Conservation (phyloP, 1,284 basidiomycete species). For the Sanghuangporus sanghuang region DNA sequence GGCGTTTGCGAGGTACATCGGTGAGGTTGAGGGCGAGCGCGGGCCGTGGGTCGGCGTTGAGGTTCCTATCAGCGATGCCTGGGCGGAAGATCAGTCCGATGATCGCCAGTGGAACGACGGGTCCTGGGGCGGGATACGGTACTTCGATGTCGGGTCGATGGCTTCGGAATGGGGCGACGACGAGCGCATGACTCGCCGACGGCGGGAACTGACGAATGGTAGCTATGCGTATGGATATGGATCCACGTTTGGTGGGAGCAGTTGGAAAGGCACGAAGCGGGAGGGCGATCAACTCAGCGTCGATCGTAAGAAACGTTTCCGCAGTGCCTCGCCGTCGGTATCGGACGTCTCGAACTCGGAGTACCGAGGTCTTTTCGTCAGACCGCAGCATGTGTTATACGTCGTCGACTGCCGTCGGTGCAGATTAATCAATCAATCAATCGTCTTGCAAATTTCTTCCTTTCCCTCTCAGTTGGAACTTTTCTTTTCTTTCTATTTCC, state of each 20-base stretch:
- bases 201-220: conserved; percentile 27
- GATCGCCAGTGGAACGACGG: conserved; percentile 81
- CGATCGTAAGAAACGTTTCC: conserved; percentile 58
- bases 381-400: conserved; percentile 77
- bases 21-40: conserved; percentile 69
- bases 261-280: conserved; percentile 43
- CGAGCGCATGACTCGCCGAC: conserved; percentile 38
- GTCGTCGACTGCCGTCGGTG: conserved; percentile 68
- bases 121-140: conserved; percentile 69
- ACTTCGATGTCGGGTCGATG: conserved; percentile 65
- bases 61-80: conserved; percentile 62
- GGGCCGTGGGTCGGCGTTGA: conserved; percentile 94
- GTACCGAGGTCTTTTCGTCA: conserved; percentile 69
- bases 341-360: conserved; percentile 59
- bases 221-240: not conserved
- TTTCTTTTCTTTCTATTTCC: not conserved
- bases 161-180: conserved; percentile 58
- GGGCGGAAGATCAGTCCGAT: conserved; percentile 47
- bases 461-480: not conserved
- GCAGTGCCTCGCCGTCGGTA: conserved; percentile 65
- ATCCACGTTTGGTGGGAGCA: conserved; percentile 20
- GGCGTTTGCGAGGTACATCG: conserved; percentile 85
- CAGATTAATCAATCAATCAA: conserved; percentile 27
- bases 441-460: not conserved
- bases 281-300: conserved; percentile 61